Conservation (phyloP, 129 eudicot species). For the Saposhnikovia divaricata region DNA sequence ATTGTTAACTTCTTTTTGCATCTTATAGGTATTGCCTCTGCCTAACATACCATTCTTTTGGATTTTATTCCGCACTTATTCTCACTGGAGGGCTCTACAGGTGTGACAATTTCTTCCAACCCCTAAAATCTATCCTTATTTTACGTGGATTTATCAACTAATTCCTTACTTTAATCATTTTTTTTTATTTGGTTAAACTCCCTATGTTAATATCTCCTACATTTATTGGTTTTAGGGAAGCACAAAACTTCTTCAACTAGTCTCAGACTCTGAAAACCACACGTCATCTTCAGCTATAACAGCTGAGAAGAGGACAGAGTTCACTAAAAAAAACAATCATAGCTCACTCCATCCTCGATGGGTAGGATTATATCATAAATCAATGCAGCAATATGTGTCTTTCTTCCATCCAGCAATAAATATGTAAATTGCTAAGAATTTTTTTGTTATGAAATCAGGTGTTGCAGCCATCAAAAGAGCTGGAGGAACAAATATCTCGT, state of each 20-base stretch:
- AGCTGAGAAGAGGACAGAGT: conserved; percentile 18
- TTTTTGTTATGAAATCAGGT: conserved; percentile 30
- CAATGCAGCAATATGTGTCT: not conserved
- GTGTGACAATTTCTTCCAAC: conserved; percentile 29
- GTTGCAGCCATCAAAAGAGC: conserved; percentile 67
- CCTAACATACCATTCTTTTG: conserved; percentile 98
- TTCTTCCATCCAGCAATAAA: not conserved
- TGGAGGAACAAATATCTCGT: conserved; percentile 48
- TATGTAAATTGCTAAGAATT: not conserved
- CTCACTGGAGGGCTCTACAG: conserved; percentile 94
- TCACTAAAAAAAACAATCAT: conserved; percentile 15
- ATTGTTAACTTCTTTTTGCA: not conserved
- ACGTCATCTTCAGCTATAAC: conserved; percentile 12
- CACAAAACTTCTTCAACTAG: conserved; percentile 77
- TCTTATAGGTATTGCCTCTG: conserved; percentile 71
- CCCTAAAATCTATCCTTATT: not conserved
- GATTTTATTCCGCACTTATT: conserved; percentile 76
- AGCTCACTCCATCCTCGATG: conserved; percentile 27
- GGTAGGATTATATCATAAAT: conserved; percentile 31
- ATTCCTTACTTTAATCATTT: not conserved
- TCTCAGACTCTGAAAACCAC: conserved; percentile 46
- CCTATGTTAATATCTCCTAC: not conserved
- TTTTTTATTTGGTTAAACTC: not conserved
- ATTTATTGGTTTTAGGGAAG: conserved; percentile 53
- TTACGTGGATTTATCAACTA: not conserved